Evolutionary conservation across 805 yeast species (phyloP).

Genomic region (Starmerella floris): DNA sequence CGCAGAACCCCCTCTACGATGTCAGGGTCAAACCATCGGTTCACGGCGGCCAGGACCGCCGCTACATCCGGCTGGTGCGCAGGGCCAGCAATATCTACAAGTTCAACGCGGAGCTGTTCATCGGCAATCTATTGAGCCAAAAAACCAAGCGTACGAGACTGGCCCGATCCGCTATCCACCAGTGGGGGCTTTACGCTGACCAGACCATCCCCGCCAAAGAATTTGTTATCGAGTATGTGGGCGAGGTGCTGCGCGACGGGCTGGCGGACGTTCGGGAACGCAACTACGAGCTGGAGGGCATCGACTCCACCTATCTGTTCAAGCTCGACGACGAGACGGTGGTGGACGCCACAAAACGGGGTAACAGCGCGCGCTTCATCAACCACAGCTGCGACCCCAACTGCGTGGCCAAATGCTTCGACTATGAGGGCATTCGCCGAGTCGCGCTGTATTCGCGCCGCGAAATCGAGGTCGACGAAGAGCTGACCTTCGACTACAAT

Average conservation of each 20-base stretch:
- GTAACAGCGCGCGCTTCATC: conserved; percentile 93
- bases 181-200: conserved; percentile 94
- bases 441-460: conserved; percentile 88
- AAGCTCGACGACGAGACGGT: conserved; percentile 65
- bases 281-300: conserved; percentile 74
- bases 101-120: conserved; percentile 53
- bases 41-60: not conserved
- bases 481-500: conserved; percentile 89
- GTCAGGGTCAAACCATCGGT: not conserved
- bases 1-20: conserved; percentile 8
- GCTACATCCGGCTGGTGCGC: not conserved
- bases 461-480: conserved; percentile 63
- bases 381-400: conserved; percentile 97
- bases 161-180: conserved; percentile 92
- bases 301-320: conserved; percentile 87
- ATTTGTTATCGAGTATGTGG: conserved; percentile 96
- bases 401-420: conserved; percentile 41
- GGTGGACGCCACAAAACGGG: conserved; percentile 95
- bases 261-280: conserved; percentile 88
- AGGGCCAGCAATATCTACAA: not conserved
- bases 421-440: conserved; percentile 79
- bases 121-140: conserved; percentile 67
- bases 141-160: conserved; percentile 91
- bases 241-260: conserved; percentile 84
- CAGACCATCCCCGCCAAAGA: conserved; percentile 94